Base-by-base conservation (phyloP, 164 flowering plant species). In the Macadamia tetraphylla region DNA sequence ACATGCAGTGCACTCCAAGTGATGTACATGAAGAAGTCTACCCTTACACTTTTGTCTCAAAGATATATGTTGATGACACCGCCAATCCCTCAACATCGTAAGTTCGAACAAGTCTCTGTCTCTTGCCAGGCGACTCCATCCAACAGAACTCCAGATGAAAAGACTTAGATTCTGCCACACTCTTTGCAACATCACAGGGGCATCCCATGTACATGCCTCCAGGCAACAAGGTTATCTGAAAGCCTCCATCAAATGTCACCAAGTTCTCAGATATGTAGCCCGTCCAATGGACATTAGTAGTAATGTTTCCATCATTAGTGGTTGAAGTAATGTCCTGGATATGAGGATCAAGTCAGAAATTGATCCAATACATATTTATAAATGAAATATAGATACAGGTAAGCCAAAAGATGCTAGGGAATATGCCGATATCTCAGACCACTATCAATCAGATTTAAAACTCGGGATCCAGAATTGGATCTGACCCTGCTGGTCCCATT, bases 121-220 rank as follows among this genome's bases (percentile, higher is more conserved):
- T 87, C 83, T 77, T 84, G 66, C 66, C 76, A 3, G 88, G 83
- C 43, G 87, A 80, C 70, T 90, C 96, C 31, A 86, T 68, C 98
- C 98, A 92, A 65, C 98, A 88, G 69, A 94, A 87, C 76, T 94
- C 98, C 65, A 94, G 80, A 80, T 92, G 98, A 76, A 94, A 94
- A 1, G 92, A 80, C 72, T 78, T 86, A 12, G 78, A 79, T 56
- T 88, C 86, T 59, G 85, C 87, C 32, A 92, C 86, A 59, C 83
- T 81, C 69, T 85, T 90, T 31, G 85, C 79, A 29, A 92, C 71
- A 71, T 92, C 82, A 65, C 78, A 71, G 0, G 96, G 98, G 72
- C 86, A 91, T 60, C 93, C 97, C 87, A 92, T 85, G 82, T 86
- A 88, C 84, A 92, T 92, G 63, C 94, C 97, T 60, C 94, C 95